Evolutionary conservation across 139 green algal species (phyloP), one percentile per base, ranked within the genome.

Genomic region (Zygnema cylindricum): DNA sequence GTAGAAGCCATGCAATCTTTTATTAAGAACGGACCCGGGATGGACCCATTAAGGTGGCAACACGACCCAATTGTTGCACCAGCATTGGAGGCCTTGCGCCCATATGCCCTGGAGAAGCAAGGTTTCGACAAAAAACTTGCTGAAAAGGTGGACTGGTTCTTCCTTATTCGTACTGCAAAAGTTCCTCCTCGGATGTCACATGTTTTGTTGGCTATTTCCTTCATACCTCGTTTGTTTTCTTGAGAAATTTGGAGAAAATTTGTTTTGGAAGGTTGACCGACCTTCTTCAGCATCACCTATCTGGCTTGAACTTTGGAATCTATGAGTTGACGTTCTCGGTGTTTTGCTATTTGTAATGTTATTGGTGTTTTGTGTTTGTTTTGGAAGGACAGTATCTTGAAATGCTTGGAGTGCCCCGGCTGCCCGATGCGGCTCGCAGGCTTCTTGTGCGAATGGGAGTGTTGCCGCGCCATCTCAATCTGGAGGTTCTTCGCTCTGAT

Each of bases 391-490:
- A 89, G 85, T 54, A 41, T 3, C 85, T 89, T 35, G 77, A 88
- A 42, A 43, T 43, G n/a, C 11, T 89, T 38, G 77, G 30, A 32
- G 39, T 85, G 77, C 3, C 43, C 2, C 76, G 77, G 2, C 1
- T n/a, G 25, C 11, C 38, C 33, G 38, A 32, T n/a, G 43, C 49
- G 33, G 86, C 77, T 21, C 41, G 55, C 7, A 55, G 77, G 2
- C 21, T 90, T n/a, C 86, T 90, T 69, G 21, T 90, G 7, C 16
- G 11, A 1, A 36, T 82, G 77, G 86, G 86, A 36, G 38, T 69
- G 21, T 22, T 77, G 39, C 86, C 77, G 32, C 55, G 32, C 2
- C 86, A 90, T 71, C 1, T 36, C 3, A 83, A 82, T 35, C 35
- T 36, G 1, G n/a, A 55, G 55, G 38, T 88, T 22, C 77, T 88